A percentile compares a stretch with the other conserved stretches of the same genome.
These are phyloP conservation scores for Cercospora canescens DNA, from an alignment of 2,329 filamentous ascomycete species.

Conservation along the genomic window DNA sequence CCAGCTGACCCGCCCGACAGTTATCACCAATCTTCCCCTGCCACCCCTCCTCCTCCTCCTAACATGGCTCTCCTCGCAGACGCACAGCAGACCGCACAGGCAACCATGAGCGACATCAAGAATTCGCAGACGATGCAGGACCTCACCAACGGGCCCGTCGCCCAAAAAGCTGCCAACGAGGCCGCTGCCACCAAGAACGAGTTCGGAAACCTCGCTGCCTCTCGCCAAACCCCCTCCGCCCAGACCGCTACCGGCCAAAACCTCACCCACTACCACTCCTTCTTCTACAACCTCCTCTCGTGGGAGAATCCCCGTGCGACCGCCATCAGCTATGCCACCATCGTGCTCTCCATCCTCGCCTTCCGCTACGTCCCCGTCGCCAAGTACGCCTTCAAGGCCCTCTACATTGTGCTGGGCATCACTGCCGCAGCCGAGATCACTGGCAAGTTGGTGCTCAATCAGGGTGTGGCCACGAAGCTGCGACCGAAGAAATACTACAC, in stretches of 20 bases:
- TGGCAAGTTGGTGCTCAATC: constrained; percentile 56
- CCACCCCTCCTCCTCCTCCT: constrained; percentile 10
- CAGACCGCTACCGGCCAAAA: constrained; percentile 61
- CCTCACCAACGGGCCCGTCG: constrained; percentile 54
- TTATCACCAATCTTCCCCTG: constrained; percentile 16
- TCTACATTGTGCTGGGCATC: constrained; percentile 60
- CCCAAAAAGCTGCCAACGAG: constrained; percentile 58
- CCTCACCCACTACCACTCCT: constrained; percentile 66
- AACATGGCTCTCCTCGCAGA: constrained; percentile 38
- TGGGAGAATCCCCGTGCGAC: constrained; percentile 68
- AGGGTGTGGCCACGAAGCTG: constrained; percentile 61
- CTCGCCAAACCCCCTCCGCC: constrained; percentile 54
- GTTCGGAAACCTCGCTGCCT: constrained; percentile 58
- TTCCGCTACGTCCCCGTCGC: constrained; percentile 63
- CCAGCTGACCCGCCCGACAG: constrained; percentile 23
- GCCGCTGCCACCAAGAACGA: constrained; percentile 57
- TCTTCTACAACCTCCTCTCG: constrained; percentile 66
- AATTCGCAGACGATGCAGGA: constrained; percentile 54
- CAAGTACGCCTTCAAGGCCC: constrained; percentile 61
- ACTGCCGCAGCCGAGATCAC: constrained; percentile 59
- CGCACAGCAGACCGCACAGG: constrained; percentile 49
- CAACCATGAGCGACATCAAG: constrained; percentile 49
- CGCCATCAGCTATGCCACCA: constrained; percentile 58
- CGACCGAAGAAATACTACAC: constrained; percentile 66
- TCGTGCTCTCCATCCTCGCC: constrained; percentile 61